Base-by-base conservation (phyloP, 768 basidiomycete genomes). In the Boletus edulis region DNA sequence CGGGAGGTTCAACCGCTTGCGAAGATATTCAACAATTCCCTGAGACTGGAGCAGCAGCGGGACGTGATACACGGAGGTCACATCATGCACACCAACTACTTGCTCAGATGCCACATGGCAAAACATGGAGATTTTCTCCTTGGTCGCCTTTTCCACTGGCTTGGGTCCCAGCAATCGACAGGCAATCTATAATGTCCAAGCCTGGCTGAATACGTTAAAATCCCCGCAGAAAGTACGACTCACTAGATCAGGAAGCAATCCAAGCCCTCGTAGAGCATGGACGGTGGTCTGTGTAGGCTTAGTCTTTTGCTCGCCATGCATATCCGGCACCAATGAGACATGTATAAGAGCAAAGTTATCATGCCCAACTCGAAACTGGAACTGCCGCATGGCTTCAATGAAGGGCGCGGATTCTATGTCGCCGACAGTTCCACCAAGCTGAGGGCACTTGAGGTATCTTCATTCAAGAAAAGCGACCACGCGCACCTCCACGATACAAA, bases 401-500 rank as follows among this genome's bases (percentile, higher is more conserved):
- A 99, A 99, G 3, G 96, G 96, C 4, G 95, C 95, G 7, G 94
- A 97, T 66, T 99, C 96, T 69, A 99, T 99, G 66, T 99, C 96
- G 43, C 96, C 96, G 15, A 99, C 96, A 0, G 96, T 99, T 20
- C 96, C 96, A 52, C 96, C 96, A 57, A 99, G 89, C 93, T 95
- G 57, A n/a, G 7, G 14, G 38, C 5, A 17, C 20, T 35, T 62
- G 51, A 65, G 47, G 50, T 3, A 13, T 29, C 38, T 52, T 15
- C n/a, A 34, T 20, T 51, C 34, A 39, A 49, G 42, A 38, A 27
- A 22, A 48, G 49, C 29, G 49, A 22, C 56, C 54, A 38, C 41
- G n/a, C 78, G 52, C 55, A 95, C 94, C 82, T 99, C 96, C 59
- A 99, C 85, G 61, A 99, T 97, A 73, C 96, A 99, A 40, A 99